A percentile compares a stretch with the other conserved stretches of the same genome.
Evolutionary conservation across 768 basidiomycete species (phyloP).

Genomic region (Lyophyllum semitale): DNA sequence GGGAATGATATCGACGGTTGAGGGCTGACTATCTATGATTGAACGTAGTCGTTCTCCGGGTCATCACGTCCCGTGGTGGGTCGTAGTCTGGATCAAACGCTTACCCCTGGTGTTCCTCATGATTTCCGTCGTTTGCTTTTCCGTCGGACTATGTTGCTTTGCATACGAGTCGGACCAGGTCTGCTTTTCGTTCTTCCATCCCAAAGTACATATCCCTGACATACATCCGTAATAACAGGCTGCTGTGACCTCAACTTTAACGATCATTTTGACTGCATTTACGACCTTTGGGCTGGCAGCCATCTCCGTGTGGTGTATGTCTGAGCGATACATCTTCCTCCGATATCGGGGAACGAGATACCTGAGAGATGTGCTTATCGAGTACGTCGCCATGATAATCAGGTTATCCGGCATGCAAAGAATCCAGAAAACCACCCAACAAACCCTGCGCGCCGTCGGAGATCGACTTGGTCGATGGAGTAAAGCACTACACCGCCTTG

Average conservation of each 20-base stretch:
- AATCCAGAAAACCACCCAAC: too few relatives aligned
- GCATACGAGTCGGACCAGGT: conserved; percentile 76
- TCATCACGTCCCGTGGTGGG: conserved; percentile 81
- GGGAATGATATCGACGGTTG: background rate
- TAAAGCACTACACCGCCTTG: conserved; percentile 21
- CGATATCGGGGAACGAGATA: conserved; percentile 68
- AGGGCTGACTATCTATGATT: conserved; percentile 8
- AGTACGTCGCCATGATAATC: conserved; percentile 40
- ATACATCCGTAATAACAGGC: conserved; percentile 41
- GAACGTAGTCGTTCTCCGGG: conserved; percentile 67
- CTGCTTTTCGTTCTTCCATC: conserved; percentile 16
- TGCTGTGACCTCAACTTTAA: conserved; percentile 63
- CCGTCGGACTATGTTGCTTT: conserved; percentile 75
- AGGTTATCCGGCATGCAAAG: conserved; percentile 28
- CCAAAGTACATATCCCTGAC: background rate
- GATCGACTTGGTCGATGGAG: conserved; percentile 17
- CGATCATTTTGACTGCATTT: conserved; percentile 77
- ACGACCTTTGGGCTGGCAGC: conserved; percentile 72
- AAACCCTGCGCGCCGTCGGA: conserved; percentile 14
- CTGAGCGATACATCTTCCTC: conserved; percentile 65
- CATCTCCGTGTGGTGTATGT: conserved; percentile 74
- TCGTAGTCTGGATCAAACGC: conserved; percentile 84
- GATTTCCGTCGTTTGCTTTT: conserved; percentile 82
- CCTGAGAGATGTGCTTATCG: conserved; percentile 62
- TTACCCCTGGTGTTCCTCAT: conserved; percentile 84